Percentiles rank a stretch among this genome's conserved stretches.
These are phyloP conservation scores for Pythium brachiatum DNA, from an alignment of 352 stramenopile species.

Conservation along the genomic window DNA sequence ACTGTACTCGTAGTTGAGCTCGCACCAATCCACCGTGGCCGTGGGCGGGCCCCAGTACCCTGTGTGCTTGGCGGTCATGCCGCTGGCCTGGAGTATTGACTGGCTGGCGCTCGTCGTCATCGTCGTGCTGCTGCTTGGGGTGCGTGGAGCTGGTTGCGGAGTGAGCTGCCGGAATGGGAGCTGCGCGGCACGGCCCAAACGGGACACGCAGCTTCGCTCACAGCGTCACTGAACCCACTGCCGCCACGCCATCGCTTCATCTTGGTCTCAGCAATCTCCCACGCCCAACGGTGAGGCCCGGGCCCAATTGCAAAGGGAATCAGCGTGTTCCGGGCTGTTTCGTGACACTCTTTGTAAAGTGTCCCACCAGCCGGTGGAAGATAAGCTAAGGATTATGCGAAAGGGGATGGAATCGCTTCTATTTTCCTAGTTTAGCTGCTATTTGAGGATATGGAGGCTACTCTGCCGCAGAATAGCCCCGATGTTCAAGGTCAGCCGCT, in stretches of 20 bases:
- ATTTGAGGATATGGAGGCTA: no score
- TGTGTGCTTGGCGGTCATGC: not conserved
- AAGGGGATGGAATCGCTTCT: not conserved
- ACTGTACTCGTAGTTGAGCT: conserved; percentile 78
- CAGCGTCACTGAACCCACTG: not conserved
- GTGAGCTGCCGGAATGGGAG: not conserved
- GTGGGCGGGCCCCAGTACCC: conserved; percentile 73
- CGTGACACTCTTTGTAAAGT: not conserved
- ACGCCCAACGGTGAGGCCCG: not conserved
- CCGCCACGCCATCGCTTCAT: not conserved
- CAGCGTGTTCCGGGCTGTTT: not conserved
- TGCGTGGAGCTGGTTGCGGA: not conserved
- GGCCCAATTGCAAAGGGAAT: not conserved
- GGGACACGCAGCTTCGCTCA: no score
- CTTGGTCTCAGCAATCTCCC: conserved; percentile 5
- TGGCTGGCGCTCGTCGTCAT: not conserved
- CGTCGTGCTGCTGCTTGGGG: not conserved
- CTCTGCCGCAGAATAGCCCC: no score
- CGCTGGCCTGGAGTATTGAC: not conserved
- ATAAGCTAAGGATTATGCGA: not conserved
- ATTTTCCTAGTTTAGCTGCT: not conserved
- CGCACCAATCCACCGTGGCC: conserved; percentile 86
- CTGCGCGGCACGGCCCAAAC: no score
- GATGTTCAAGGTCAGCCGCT: no score
- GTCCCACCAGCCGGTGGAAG: not conserved